Base-by-base conservation (phyloP, 208 protist genomes). In the Naegleria gruberi region DNA sequence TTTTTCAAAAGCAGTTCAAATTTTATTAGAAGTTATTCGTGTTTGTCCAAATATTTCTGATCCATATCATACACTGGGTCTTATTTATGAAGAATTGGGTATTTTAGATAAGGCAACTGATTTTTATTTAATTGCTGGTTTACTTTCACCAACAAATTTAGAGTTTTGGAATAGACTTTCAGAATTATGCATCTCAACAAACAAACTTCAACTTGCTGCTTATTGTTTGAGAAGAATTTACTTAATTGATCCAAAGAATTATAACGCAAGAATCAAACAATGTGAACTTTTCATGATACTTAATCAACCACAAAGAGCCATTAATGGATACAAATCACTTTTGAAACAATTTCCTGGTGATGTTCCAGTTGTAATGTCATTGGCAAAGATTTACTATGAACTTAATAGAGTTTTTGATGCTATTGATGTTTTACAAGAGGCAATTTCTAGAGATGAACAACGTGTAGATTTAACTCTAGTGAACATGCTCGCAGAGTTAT, bases 51-150 rank as follows among this genome's bases (percentile, higher is more conserved):
- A 91, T 43, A 84, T 92, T 45, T 40, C 88, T 1, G 91, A 93
- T 89, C 90, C 91, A 4, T 93, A 93, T 41, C 84, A 91, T 85
- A 93, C 90, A 34, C 82, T 93, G n/a, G 91, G 90, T 0, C 73
- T 92, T 30, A 92, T 93, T 47, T 92, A 93, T 51, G 91, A 93
- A 86, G 81, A 93, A 57, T 85, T 93, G 51, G 47, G 46, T 43
- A 77, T 92, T 34, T 43, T 42, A 42, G 90, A 91, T 46, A 93
- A 92, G 42, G 90, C 91, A 17, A 45, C 92, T 4, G 91, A 93
- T 37, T 91, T 91, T 82, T 93, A 82, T 46, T 83, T 93, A 42
- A 93, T 93, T 77, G 91, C 90, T 44, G 91, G 90, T 73, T 88
- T 91, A 81, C 73, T 93, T 23, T 47, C 90, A 0, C 89, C 90